A percentile compares a stretch with the other conserved stretches of the same genome.
phyloP scores from a whole-genome alignment of 2,329 filamentous ascomycete species.

The Penicillium glabrum region DNA sequence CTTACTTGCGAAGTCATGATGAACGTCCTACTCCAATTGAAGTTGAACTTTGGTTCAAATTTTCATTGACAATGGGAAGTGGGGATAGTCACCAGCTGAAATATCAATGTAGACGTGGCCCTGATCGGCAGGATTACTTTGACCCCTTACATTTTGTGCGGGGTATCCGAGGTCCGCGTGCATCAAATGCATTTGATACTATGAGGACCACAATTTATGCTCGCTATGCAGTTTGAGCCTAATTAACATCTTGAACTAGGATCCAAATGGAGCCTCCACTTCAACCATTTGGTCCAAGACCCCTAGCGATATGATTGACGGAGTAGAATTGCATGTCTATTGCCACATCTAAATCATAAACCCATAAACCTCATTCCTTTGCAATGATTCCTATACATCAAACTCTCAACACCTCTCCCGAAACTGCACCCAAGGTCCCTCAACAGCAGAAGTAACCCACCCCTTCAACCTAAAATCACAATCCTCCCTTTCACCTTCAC shows the following conservation, averaged over 20 bases:
- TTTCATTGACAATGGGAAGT: neutral
- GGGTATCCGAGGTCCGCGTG: conserved; percentile 27
- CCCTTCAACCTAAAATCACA: too few species aligned
- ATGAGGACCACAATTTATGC: neutral
- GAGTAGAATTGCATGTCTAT: too few species aligned
- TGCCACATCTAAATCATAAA: too few species aligned
- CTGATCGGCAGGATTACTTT: neutral
- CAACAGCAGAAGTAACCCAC: too few species aligned
- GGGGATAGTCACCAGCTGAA: neutral
- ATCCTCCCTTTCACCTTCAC: too few species aligned
- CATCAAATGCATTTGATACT: neutral
- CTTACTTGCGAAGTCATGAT: conserved; percentile 15
- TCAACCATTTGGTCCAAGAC: too few species aligned
- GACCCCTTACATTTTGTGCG: conserved; percentile 10
- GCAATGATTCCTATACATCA: too few species aligned
- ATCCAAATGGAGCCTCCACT: too few species aligned
- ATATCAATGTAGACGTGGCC: neutral
- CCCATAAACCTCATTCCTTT: too few species aligned
- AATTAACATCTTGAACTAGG: neutral
- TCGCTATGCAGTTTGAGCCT: neutral
- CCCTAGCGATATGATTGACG: too few species aligned
- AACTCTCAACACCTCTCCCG: too few species aligned
- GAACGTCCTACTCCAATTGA: neutral
- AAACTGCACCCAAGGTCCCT: too few species aligned
- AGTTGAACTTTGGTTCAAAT: neutral